phyloP scores from a whole-genome alignment of 768 basidiomycete species.

The Hygrophorus pudorinus region DNA sequence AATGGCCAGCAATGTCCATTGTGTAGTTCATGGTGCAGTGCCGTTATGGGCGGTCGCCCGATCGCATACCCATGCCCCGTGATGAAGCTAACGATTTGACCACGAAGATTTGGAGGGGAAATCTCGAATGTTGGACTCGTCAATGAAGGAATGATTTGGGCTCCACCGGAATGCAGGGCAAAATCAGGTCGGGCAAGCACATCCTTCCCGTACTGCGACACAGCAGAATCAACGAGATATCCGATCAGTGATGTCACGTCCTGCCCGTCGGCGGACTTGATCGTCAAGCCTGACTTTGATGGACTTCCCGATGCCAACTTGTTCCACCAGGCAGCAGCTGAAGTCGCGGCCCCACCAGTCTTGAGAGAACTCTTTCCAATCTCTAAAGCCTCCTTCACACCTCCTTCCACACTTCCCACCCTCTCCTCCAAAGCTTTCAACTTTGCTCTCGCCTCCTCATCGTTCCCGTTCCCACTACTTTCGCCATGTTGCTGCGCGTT shows the following conservation, averaged over 20 bases:
- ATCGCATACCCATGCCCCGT: constrained; percentile 53
- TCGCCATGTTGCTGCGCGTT: constrained; percentile 9
- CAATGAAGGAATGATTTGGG: constrained; percentile 66
- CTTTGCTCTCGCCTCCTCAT: constrained; percentile 48
- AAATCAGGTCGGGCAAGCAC: constrained; percentile 75
- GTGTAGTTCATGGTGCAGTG: constrained; percentile 77
- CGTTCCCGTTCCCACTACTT: constrained; percentile 19
- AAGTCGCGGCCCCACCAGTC: constrained; percentile 20
- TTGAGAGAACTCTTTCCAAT: constrained; percentile 39
- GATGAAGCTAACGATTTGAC: constrained; percentile 42
- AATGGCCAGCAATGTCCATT: constrained; percentile 95
- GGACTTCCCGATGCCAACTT: constrained; percentile 41
- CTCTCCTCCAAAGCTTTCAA: constrained; percentile 54
- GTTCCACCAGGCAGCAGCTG: constrained; percentile 59
- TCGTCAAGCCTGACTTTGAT: constrained; percentile 36
- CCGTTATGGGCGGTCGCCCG: constrained; percentile 78
- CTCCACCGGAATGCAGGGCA: constrained; percentile 79
- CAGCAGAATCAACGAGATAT: constrained; percentile 67
- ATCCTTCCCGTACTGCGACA: constrained; percentile 63
- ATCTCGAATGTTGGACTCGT: constrained; percentile 76
- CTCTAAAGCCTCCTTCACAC: constrained; percentile 66
- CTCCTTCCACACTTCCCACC: constrained; percentile 48
- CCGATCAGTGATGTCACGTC: constrained; percentile 61
- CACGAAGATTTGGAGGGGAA: constrained; percentile 37
- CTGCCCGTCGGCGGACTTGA: constrained; percentile 69